Conservation (phyloP, 495 filamentous ascomycete species). For the Glarea lozoyensis region DNA sequence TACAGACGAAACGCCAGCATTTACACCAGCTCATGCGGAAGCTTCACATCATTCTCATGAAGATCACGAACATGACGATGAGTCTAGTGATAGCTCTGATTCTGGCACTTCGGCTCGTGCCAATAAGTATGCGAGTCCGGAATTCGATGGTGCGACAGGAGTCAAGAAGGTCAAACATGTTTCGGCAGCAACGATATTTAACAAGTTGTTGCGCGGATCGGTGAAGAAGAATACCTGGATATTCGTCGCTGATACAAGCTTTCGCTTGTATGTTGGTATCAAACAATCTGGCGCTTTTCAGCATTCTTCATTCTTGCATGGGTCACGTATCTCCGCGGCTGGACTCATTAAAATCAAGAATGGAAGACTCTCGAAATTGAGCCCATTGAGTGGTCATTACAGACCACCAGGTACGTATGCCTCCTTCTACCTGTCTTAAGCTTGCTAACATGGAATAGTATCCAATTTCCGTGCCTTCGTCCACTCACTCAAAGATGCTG, state of each 20-base stretch:
- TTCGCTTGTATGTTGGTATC: conserved; percentile 79
- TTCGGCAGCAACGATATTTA: conserved; percentile 59
- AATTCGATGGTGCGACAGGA: conserved; percentile 44
- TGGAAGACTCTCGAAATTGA: conserved; percentile 53
- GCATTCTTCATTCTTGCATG: conserved; percentile 81
- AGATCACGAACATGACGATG: conserved; percentile 7
- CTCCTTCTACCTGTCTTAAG: neutral
- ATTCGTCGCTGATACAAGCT: conserved; percentile 80
- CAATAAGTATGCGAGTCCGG: conserved; percentile 42
- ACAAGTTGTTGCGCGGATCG: conserved; percentile 60
- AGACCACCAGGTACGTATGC: conserved; percentile 49
- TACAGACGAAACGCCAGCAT: conserved; percentile 47
- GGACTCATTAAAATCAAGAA: conserved; percentile 79
- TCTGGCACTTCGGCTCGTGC: conserved; percentile 18
- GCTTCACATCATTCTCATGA: too few species aligned
- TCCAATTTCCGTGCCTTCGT: conserved; percentile 77
- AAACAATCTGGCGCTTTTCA: conserved; percentile 86
- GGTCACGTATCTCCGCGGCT: conserved; percentile 70
- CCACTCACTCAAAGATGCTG: conserved; percentile 56
- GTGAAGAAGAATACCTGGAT: conserved; percentile 82
- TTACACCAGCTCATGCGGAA: conserved; percentile 10
- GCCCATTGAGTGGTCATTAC: conserved; percentile 72
- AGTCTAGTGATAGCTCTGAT: neutral
- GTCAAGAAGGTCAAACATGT: conserved; percentile 57
- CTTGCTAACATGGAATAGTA: conserved; percentile 19